Evolutionary conservation across 371 early-diverging fungal genomes (phyloP), one percentile per base, ranked within the genome.

Genomic region (Circinella umbellata): DNA sequence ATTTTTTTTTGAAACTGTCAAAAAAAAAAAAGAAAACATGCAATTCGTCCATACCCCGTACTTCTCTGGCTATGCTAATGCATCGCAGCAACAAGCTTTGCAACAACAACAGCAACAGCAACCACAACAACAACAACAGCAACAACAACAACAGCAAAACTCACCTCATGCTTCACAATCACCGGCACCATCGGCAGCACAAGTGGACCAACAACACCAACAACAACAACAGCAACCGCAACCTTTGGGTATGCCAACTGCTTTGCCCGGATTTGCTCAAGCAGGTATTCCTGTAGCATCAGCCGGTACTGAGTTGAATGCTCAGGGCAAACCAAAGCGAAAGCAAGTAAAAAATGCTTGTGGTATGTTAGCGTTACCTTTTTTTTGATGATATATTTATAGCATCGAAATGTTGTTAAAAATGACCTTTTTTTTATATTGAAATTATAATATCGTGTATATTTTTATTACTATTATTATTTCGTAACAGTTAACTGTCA

Each of bases 261-360:
- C 39, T 55, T 51, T 63, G 17, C 39, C 46, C 15, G 14, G 55
- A 36, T 63, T 63, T 55, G 69, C 57, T 34, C 57, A 57, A 34
- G 57, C 57, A 8, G 57, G 57, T 57, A 11, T 57, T 6, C 57
- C 18, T 53, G 53, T 53, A 6, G 53, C 53, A 57, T 7, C 57
- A 27, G 34, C n/a, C 7, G 15, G 47, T 49, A 51, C 67, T 48
- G 67, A 61, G 35, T 47, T 69, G 59, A 69, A 66, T 39, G 67
- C 71, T 42, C 53, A 42, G 35, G 71, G 66, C 36, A 75, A 75
- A 49, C 72, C 76, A 1, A 75, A 75, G 60, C 78, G 92, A 54
- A 87, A 89, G 62, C 94, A 94, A 73, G 93, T 93, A 63, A 94
- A 94, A 74, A 90, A 91, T 74, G 94, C 94, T 18, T 94, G 94